Evolutionary conservation across 345 rosid species (phyloP), one percentile per base, ranked within the genome.

Genomic region (Limnanthes douglasii): DNA sequence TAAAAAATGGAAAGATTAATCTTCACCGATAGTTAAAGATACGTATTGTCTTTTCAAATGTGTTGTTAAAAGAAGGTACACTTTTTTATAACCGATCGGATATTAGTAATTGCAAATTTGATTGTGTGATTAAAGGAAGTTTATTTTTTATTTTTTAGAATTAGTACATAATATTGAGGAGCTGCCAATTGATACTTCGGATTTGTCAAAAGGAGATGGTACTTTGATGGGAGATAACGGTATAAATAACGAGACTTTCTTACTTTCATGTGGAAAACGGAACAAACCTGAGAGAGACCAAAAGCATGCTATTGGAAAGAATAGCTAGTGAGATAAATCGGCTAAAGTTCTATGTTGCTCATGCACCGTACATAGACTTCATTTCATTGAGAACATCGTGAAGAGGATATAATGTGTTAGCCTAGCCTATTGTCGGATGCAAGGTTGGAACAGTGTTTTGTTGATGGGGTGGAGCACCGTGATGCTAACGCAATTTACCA

Each of bases 291-390:
- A 62, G 93, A 40, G 99, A 90, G 71, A 80, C 92, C 19, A 93
- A 85, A 59, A 84, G 94, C 74, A 81, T 84, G 94, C 84, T 85
- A 34, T 56, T 90, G 51, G 99, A 90, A 53, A 73, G 96, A 67
- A 85, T 90, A 63, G 96, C 99, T 39, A 85, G 86, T 21, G 96
- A 85, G 66, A 85, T 90, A 93, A 90, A 85, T 69, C 70, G 99
- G 39, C 76, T 90, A 14, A 85, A 81, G 62, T 90, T 92, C 69
- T 73, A 78, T 45, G 60, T 77, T 34, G 85, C 93, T 61, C 96
- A 80, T 53, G 70, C 94, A 40, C 72, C 80, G 88, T 78, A 78
- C 86, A 85, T 96, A 68, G 73, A 62, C 96, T 92, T 48, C 99
- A 96, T 58, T 92, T 92, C 60, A 70, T 92, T 48, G 72, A 73